A percentile compares a stretch with the other conserved stretches of the same genome.
These are phyloP conservation scores for Hypsizygus marmoreus DNA, from an alignment of 768 basidiomycete genomes.

Conservation along the genomic window DNA sequence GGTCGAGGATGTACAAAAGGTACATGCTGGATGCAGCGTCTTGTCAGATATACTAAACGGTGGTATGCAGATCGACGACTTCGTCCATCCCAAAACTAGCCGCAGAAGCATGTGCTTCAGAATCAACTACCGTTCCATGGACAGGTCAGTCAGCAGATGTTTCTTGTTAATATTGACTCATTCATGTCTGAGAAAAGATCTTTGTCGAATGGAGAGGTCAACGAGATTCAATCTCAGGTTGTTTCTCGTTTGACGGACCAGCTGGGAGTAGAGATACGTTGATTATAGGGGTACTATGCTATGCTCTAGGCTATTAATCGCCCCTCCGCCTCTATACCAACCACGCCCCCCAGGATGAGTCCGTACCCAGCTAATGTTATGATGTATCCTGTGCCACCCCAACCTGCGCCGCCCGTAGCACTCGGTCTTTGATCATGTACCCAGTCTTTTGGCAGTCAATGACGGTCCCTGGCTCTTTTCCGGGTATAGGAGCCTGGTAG, in stretches of 20 bases:
- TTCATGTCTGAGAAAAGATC: no score
- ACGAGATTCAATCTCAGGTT: slow-evolving; percentile 71
- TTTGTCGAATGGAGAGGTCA: slow-evolving; percentile 87
- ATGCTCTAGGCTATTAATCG: slow-evolving; percentile 21
- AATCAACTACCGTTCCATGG: slow-evolving; percentile 96
- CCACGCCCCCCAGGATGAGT: slow-evolving; percentile 1
- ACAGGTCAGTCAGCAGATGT: slow-evolving; percentile 75
- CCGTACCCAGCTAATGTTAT: slow-evolving; percentile 24
- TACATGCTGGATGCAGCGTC: slow-evolving; percentile 29
- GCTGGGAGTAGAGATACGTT: slow-evolving; percentile 88
- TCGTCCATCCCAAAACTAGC: slow-evolving; percentile 85
- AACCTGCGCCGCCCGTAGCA: slow-evolving; percentile 93
- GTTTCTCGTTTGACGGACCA: slow-evolving; percentile 53
- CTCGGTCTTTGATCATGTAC: slow-evolving; percentile 92
- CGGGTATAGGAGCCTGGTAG: slow-evolving; percentile 91
- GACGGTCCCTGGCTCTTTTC: slow-evolving; percentile 85
- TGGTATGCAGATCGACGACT: slow-evolving; percentile 78
- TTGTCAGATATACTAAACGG: slow-evolving; percentile 1
- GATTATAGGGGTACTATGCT: slow-evolving; percentile 29
- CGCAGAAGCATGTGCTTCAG: slow-evolving; percentile 84
- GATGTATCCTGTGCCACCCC: slow-evolving; percentile 83
- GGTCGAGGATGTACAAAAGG: slow-evolving; percentile 88
- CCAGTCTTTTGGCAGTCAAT: slow-evolving; percentile 90
- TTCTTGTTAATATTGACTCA: no score
- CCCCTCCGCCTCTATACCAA: slow-evolving; percentile 20